A percentile compares a stretch with the other conserved stretches of the same genome.
Evolutionary conservation across 768 basidiomycete genomes (phyloP).

Genomic region (Tremella fuciformis): DNA sequence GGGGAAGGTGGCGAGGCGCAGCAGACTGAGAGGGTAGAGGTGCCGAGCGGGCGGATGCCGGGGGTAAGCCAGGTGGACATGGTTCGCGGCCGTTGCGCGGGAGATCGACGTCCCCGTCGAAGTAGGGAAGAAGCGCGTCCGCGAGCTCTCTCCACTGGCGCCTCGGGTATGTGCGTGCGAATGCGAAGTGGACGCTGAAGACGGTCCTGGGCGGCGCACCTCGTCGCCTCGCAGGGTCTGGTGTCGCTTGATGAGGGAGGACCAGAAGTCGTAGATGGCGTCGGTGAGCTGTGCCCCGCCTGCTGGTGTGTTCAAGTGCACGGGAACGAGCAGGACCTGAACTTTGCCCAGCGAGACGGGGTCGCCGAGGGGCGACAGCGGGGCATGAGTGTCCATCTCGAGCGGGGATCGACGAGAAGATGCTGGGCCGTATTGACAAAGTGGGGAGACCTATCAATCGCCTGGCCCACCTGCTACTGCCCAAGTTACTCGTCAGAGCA

Average conservation of each 20-base stretch:
- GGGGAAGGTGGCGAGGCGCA: conserved; percentile 67
- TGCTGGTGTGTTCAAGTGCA: conserved; percentile 47
- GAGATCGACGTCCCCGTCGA: conserved; percentile 55
- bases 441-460: too few relatives aligned
- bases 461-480: too few relatives aligned
- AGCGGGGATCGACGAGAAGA: not conserved
- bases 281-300: conserved; percentile 63
- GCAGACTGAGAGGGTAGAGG: conserved; percentile 66
- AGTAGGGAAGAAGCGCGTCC: conserved; percentile 76
- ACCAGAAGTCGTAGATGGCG: conserved; percentile 70
- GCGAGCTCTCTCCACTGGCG: conserved; percentile 9
- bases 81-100: conserved; percentile 60
- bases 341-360: conserved; percentile 72
- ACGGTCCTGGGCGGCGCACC: conserved; percentile 39
- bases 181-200: conserved; percentile 8
- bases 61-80: conserved; percentile 74
- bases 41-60: conserved; percentile 70
- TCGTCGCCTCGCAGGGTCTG: conserved; percentile 64
- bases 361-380: conserved; percentile 36
- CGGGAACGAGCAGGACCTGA: conserved; percentile 77
- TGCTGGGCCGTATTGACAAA: too few relatives aligned
- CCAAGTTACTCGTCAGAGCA: too few relatives aligned
- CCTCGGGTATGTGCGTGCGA: conserved; percentile 22
- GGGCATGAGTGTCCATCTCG: conserved; percentile 18
- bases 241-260: conserved; percentile 77